phyloP scores from a whole-genome alignment of 768 basidiomycete genomes.

The Suillus paluster region DNA sequence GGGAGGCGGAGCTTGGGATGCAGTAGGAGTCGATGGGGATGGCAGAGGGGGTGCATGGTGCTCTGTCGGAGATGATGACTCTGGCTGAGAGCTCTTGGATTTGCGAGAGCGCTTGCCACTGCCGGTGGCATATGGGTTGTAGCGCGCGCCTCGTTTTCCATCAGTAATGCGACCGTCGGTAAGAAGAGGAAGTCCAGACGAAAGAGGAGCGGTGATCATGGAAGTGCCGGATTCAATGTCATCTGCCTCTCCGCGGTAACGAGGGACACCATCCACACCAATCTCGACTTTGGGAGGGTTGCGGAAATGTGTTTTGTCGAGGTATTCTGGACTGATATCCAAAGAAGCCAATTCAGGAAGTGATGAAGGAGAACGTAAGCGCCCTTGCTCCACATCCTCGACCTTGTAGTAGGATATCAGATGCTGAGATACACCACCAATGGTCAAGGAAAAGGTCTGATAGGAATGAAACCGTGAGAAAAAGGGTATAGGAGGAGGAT shows the following conservation, averaged over 20 bases:
- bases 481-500: conserved; percentile 9
- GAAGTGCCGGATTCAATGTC: conserved; percentile 56
- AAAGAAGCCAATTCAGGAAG: conserved; percentile 86
- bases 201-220: conserved; percentile 45
- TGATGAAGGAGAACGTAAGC: conserved; percentile 86
- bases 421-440: conserved; percentile 85
- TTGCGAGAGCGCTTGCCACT: conserved; percentile 43
- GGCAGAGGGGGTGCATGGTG: conserved; percentile 26
- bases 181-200: conserved; percentile 53
- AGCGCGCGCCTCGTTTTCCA: conserved; percentile 47
- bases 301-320: conserved; percentile 90
- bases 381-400: conserved; percentile 87
- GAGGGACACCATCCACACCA: conserved; percentile 78
- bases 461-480: conserved; percentile 33
- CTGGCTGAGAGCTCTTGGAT: conserved; percentile 31
- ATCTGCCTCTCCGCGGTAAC: conserved; percentile 85
- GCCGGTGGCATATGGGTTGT: conserved; percentile 43
- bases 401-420: conserved; percentile 95
- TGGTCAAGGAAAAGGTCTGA: conserved; percentile 91
- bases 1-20: conserved; percentile 27
- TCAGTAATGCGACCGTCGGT: conserved; percentile 50
- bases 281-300: conserved; percentile 89
- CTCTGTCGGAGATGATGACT: conserved; percentile 37
- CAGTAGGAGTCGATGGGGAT: conserved; percentile 36
- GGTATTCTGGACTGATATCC: conserved; percentile 85